phyloP scores from a whole-genome alignment of 768 basidiomycete species.

The Rhodosporidiobolus odoratus region DNA sequence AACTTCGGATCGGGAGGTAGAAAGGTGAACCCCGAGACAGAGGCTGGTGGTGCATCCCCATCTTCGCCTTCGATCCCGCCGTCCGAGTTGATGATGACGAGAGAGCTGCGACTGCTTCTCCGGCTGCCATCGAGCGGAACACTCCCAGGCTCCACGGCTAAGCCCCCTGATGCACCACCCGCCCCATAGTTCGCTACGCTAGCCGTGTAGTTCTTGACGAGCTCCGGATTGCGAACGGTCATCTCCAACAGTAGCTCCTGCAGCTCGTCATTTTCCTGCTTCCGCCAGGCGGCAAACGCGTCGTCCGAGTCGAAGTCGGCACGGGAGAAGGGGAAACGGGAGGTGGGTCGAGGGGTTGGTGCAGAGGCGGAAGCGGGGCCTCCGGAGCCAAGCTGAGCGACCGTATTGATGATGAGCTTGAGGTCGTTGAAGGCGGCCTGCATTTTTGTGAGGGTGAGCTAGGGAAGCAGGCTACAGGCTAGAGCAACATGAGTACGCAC shows the following conservation, averaged over 20 bases:
- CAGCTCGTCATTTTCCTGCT: conserved; percentile 71
- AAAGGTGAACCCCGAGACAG: conserved; percentile 53
- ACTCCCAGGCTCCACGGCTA: background rate
- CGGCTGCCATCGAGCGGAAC: background rate
- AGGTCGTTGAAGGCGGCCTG: conserved; percentile 37
- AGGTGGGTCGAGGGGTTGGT: background rate
- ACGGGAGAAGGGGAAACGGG: conserved; percentile 73
- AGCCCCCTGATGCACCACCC: no score
- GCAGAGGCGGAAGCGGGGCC: background rate
- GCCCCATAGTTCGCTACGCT: background rate
- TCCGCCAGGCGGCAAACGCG: conserved; percentile 78
- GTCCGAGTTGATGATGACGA: conserved; percentile 25
- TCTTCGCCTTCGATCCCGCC: conserved; percentile 11
- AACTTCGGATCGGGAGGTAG: conserved; percentile 83
- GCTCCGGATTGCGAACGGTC: conserved; percentile 76
- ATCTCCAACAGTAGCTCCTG: conserved; percentile 84
- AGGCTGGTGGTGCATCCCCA: background rate
- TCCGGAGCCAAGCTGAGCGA: conserved; percentile 61
- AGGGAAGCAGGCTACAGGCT: background rate
- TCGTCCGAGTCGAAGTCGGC: conserved; percentile 79
- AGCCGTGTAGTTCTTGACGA: conserved; percentile 66
- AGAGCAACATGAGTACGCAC: conserved; percentile 48
- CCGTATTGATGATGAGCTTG: conserved; percentile 84
- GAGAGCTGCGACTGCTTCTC: conserved; percentile 14
- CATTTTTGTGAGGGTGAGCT: background rate